phyloP scores from a whole-genome alignment of 148 eudicot species.

The Nyssa sinensis region DNA sequence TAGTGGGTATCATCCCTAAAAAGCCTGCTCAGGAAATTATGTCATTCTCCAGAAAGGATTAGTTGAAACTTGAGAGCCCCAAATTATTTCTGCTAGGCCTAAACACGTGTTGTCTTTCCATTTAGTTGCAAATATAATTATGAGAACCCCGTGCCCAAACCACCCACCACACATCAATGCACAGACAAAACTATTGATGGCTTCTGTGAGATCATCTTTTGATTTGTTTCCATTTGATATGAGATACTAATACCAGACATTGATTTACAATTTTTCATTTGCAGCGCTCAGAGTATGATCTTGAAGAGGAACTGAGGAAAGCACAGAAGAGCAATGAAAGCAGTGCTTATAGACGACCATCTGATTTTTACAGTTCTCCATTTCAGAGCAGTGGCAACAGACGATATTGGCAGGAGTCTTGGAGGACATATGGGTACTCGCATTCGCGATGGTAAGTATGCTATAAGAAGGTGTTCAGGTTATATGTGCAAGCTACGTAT shows the following conservation, averaged over 20 bases:
- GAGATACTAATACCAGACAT: background rate
- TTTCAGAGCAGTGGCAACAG: slow-evolving; percentile 49
- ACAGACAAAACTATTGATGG: too few species aligned
- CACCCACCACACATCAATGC: too few species aligned
- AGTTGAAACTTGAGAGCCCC: too few species aligned
- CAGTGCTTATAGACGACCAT: slow-evolving; percentile 38
- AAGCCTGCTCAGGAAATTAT: too few species aligned
- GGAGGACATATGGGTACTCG: slow-evolving; percentile 32
- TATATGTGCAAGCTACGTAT: background rate
- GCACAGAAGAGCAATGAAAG: slow-evolving; percentile 35
- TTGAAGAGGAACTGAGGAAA: slow-evolving; percentile 66
- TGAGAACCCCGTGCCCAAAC: too few species aligned
- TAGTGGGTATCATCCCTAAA: too few species aligned
- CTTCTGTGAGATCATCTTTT: too few species aligned
- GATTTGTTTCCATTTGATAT: background rate
- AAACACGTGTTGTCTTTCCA: too few species aligned
- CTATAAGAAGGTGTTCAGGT: background rate
- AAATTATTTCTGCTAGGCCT: too few species aligned
- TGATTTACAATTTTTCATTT: background rate
- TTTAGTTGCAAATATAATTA: too few species aligned
- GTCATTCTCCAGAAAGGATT: too few species aligned
- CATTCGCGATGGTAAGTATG: slow-evolving; percentile 37
- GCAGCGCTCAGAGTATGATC: slow-evolving; percentile 83
- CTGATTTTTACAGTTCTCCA: slow-evolving; percentile 47
- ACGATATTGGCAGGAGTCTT: slow-evolving; percentile 54